Conservation (phyloP, 768 basidiomycete genomes). For the Mycena kentingensis region DNA sequence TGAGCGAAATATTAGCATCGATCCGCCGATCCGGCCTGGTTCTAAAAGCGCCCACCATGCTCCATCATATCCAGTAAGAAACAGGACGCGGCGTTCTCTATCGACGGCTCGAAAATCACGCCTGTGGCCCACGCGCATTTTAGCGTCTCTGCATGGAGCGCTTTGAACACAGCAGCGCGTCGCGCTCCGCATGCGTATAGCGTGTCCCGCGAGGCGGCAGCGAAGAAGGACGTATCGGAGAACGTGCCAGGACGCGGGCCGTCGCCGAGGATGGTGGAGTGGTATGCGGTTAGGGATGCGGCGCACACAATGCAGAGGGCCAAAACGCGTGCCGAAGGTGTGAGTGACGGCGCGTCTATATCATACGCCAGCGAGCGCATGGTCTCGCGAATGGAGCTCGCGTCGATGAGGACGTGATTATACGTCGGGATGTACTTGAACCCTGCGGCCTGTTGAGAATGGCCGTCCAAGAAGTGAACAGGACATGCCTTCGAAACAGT, state of each 20-base stretch:
- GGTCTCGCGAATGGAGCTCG: no score
- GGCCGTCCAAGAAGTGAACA: background rate
- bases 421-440: background rate
- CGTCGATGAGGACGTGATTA: background rate
- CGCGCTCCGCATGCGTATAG: background rate
- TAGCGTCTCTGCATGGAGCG: background rate
- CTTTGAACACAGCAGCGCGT: background rate
- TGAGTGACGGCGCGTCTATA: background rate
- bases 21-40: background rate
- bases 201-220: background rate
- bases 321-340: background rate
- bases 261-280: background rate
- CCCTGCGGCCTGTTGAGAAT: background rate
- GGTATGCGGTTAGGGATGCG: background rate
- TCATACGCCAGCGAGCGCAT: no score
- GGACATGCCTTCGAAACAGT: background rate
- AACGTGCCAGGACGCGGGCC: background rate
- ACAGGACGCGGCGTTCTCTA: slow-evolving; percentile 1
- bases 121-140: background rate
- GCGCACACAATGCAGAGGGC: background rate
- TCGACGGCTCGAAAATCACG: background rate
- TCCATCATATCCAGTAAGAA: background rate
- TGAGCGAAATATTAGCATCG: background rate
- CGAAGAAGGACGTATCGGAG: background rate
- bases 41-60: background rate